Base-by-base conservation (phyloP, 306 rosid genomes). In the Citrullus colocynthis region DNA sequence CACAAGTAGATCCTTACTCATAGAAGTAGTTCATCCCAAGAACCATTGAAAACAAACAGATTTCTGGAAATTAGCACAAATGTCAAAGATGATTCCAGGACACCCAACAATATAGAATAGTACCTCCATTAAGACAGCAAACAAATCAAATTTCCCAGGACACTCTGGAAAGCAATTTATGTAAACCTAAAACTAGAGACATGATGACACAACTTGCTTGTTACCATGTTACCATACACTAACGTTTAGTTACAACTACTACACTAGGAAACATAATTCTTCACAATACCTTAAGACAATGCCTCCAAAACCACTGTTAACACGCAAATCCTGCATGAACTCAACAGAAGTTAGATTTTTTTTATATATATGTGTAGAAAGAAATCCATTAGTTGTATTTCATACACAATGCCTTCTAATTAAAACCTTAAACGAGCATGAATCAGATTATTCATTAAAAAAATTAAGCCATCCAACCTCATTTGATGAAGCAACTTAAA, bases 301-400 rank as follows among this genome's bases (percentile, higher is more conserved):
- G 79, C 97, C 97, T 74, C 97, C 98, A 85, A 95, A 95, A 62
- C 98, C 98, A 86, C 81, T 90, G 83, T 64, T 95, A 75, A 95
- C 91, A 28, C 97, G 97, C 82, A 95, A 88, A 82, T 90, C 98
- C 97, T 95, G 97, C 87, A 92, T 21, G 75, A 78, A 80, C 64
- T 42, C 75, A 51, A 82, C 39, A 59, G 67, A 72, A 20, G 80
- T 88, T 82, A 90, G 79, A 55, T 13, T 5, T 7, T 65, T 8
- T 64, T 20, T 66, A 3, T 11, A 24, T 24, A 24, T 69, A 4
- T 2, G n/a, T 12, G 10, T 44, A 10, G n/a, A 69, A 69, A 41
- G 36, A 69, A 44, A 28, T 41, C 51, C 3, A 9, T 66, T 66
- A 17, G n/a, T 41, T 18, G 52, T 41, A 67, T 20, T n/a, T n/a